Percentiles rank a stretch among this genome's conserved stretches.
Evolutionary conservation across 2,329 filamentous ascomycete species (phyloP).

Genomic region (Aspergillus calidoustus): DNA sequence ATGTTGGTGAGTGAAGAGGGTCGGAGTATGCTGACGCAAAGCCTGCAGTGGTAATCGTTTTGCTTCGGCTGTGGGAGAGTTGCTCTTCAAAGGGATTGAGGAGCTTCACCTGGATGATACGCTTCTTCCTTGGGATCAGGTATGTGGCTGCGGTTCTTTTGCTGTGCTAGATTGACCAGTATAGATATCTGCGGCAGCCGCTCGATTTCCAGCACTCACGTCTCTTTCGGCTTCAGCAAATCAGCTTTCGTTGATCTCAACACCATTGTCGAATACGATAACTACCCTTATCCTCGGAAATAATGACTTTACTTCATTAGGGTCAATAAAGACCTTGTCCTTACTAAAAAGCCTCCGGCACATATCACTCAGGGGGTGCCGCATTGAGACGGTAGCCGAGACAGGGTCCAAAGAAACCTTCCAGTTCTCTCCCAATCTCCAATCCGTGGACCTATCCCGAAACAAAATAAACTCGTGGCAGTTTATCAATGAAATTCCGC

Average conservation of each 20-base stretch:
- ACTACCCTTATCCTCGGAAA: slow-evolving; percentile 55
- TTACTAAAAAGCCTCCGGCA: slow-evolving; percentile 57
- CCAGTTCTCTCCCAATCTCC: slow-evolving; percentile 59
- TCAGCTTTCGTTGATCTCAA: slow-evolving; percentile 37
- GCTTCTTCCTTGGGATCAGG: slow-evolving; percentile 68
- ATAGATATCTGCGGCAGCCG: slow-evolving; percentile 41
- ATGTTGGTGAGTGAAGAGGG: background rate
- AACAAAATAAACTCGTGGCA: slow-evolving; percentile 72
- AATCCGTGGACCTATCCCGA: slow-evolving; percentile 74
- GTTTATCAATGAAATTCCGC: slow-evolving; percentile 72
- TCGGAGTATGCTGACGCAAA: slow-evolving; percentile 22
- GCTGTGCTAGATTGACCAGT: slow-evolving; percentile 19
- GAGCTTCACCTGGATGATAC: slow-evolving; percentile 71
- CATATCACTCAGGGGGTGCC: slow-evolving; percentile 74
- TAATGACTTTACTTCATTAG: slow-evolving; percentile 46
- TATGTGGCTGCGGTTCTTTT: slow-evolving; percentile 44
- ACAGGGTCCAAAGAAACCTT: slow-evolving; percentile 41
- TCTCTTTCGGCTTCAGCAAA: slow-evolving; percentile 43
- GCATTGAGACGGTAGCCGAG: slow-evolving; percentile 58
- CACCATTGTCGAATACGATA: slow-evolving; percentile 41
- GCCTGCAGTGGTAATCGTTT: slow-evolving; percentile 71
- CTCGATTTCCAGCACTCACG: slow-evolving; percentile 41
- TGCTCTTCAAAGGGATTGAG: slow-evolving; percentile 56
- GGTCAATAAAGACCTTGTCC: slow-evolving; percentile 52
- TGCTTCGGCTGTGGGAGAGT: slow-evolving; percentile 43